Evolutionary conservation across 2,329 filamentous ascomycete species (phyloP), one percentile per base, ranked within the genome.

Genomic region (Trichoderma endophyticum): DNA sequence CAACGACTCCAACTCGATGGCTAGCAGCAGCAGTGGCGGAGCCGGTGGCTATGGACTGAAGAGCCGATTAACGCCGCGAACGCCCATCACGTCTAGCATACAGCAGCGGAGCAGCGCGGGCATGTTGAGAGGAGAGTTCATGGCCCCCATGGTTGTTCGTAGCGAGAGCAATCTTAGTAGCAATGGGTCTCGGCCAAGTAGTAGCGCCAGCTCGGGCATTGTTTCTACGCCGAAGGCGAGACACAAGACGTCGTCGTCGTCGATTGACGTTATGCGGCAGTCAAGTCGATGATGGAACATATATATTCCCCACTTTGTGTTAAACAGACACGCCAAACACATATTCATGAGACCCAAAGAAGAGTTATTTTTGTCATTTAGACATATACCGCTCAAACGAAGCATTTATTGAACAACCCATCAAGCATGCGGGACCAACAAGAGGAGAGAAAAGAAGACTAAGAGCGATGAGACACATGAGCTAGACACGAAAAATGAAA

Each of bases 161-260:
- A 82, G 81, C 71, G 81, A 83, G 32, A 83, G 82, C 77, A 81
- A 78, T 67, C 69, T 80, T 64, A 82, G 83, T 72, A n/a, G 56
- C 56, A 28, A 28, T 18, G 26, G 54, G n/a, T 48, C 64, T 51
- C 57, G 63, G 11, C 51, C 77, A 14, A 72, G 74, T 62, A 78
- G 78, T 59, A 63, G 72, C 65, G 60, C 57, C n/a, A 67, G 56
- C 48, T 43, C 28, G 14, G 51, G 56, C 1, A 63, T 73, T 15
- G 43, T 73, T 12, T 24, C 63, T 9, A 71, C 65, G 6, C 48
- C 66, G 2, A 73, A 73, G 7, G 60, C 70, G n/a, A 73, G 71
- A 43, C 61, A 54, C 14, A 60, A 65, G 26, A 60, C 56, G 34
- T 70, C 69, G 12, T 60, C 56, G 34, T 70, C 69, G 12, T 71